Evolutionary conservation across 2,329 filamentous ascomycete species (phyloP), one percentile per base, ranked within the genome.

Genomic region (Talaromyces sp.): DNA sequence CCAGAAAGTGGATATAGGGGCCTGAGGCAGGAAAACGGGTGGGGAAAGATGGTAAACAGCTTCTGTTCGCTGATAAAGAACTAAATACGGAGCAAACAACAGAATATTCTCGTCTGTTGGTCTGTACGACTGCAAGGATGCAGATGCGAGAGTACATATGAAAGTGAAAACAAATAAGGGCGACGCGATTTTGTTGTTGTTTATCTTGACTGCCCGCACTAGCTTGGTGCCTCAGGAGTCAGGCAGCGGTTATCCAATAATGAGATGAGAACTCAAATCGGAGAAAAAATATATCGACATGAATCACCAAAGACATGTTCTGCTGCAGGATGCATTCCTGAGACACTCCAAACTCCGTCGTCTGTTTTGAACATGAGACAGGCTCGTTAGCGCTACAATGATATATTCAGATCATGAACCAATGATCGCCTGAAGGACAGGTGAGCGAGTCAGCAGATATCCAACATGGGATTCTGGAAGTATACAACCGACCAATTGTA

Each of bases 371-470:
- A 46, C n/a, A 46, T 46, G 43, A 46, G 43, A 46, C 43, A 9
- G 25, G 25, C 6, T 11, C 13, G 8, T 45, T 45, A 45, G 22
- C 41, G 41, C 41, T 13, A 28, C 25, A 28, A 7, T 28, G 25
- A 28, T 28, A 28, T 28, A 28, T 28, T 28, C 25, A 28, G 25
- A 28, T 28, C 25, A 28, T 45, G n/a, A 41, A 36, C 53, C 53
- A 55, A 55, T 55, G 53, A 46, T 55, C 53, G 50, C 50, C 22
- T 53, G 36, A 53, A 35, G 36, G 22, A 31, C 50, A 28, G 28
- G n/a, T 13, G 28, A 46, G 31, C 53, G 40, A 55, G 40, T 55
- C 53, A 55, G 53, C 53, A 46, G 53, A 55, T 40, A 55, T 21
- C 21, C 39, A 35, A 13, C 10, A 13, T 19, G 17, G 33, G 43